Conservation (phyloP, 1,284 basidiomycete genomes). For the Trametes versicolor region DNA sequence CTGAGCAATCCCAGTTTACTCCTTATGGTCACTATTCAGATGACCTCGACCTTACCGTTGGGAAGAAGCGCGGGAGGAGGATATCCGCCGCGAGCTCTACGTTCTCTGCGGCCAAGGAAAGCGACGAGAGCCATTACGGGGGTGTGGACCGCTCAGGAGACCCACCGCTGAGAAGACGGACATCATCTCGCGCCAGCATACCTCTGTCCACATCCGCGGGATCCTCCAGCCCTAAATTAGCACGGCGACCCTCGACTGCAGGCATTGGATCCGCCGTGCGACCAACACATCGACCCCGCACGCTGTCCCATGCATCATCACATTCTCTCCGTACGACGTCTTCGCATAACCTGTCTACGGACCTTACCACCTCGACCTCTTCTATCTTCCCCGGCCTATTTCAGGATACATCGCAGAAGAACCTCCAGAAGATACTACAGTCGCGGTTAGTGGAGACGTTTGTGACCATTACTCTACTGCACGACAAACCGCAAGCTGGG, state of each 20-base stretch:
- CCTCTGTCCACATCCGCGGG: conserved; percentile 27
- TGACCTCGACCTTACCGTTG: conserved; percentile 71
- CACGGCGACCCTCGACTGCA: conserved; percentile 29
- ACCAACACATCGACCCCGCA: conserved; percentile 54
- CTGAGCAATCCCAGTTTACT: conserved; percentile 65
- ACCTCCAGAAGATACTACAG: conserved; percentile 72
- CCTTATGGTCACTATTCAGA: conserved; percentile 66
- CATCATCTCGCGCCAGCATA: conserved; percentile 39
- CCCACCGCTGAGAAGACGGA: conserved; percentile 30
- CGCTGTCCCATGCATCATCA: conserved; percentile 61
- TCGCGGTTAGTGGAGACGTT: conserved; percentile 87
- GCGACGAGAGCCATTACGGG: conserved; percentile 48
- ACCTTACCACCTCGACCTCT: conserved; percentile 36
- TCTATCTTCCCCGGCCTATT: conserved; percentile 48
- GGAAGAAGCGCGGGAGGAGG: conserved; percentile 66
- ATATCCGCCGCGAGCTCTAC: conserved; percentile 66
- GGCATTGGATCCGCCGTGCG: conserved; percentile 34
- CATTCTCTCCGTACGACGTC: conserved; percentile 41
- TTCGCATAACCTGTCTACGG: conserved; percentile 24
- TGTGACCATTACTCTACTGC: conserved; percentile 61
- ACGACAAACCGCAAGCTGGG: conserved; percentile 15
- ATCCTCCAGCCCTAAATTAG: conserved; percentile 27
- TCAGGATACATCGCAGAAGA: conserved; percentile 69
- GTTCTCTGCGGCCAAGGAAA: conserved; percentile 55
- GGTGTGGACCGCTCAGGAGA: conserved; percentile 28